Percentiles rank a stretch among this genome's conserved stretches.
phyloP scores from a whole-genome alignment of 768 basidiomycete species.

The Leccinum fibrillosum region DNA sequence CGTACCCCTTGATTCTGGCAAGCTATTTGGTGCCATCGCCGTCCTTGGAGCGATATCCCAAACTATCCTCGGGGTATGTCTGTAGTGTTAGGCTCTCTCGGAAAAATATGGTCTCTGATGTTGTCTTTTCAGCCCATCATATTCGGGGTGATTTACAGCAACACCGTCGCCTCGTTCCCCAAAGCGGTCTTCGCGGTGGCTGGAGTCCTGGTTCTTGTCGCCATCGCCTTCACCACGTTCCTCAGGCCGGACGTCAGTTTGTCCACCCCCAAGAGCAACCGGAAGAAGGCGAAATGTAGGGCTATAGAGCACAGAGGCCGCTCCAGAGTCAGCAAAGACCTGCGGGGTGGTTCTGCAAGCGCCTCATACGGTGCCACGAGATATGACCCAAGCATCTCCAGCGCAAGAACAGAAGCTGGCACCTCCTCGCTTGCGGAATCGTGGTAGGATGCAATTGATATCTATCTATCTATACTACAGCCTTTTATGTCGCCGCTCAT shows the following conservation, averaged over 20 bases:
- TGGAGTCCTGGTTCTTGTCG: constrained; percentile 48
- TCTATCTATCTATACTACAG: background rate
- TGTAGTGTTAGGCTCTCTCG: background rate
- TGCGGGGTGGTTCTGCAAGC: constrained; percentile 31
- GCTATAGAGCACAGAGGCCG: constrained; percentile 22
- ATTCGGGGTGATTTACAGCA: constrained; percentile 64
- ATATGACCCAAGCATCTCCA: constrained; percentile 6
- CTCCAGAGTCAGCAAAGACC: constrained; percentile 39
- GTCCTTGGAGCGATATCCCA: constrained; percentile 53
- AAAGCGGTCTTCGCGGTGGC: constrained; percentile 67
- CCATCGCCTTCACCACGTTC: constrained; percentile 45
- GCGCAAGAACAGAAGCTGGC: constrained; percentile 5
- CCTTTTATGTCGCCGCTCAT: background rate
- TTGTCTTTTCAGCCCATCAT: constrained; percentile 52
- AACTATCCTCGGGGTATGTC: constrained; percentile 49
- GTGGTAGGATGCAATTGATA: background rate
- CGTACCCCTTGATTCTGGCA: constrained; percentile 43
- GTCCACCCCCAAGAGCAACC: constrained; percentile 14
- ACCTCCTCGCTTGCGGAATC: background rate
- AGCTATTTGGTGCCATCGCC: constrained; percentile 53
- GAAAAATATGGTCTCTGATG: constrained; percentile 8
- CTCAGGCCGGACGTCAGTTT: constrained; percentile 34
- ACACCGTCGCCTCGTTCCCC: constrained; percentile 61
- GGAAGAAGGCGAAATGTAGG: constrained; percentile 4
- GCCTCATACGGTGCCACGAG: constrained; percentile 17